A percentile compares a stretch with the other conserved stretches of the same genome.
These are phyloP conservation scores for Psilocybe mexicana DNA, from an alignment of 1,284 basidiomycete genomes.

Conservation along the genomic window DNA sequence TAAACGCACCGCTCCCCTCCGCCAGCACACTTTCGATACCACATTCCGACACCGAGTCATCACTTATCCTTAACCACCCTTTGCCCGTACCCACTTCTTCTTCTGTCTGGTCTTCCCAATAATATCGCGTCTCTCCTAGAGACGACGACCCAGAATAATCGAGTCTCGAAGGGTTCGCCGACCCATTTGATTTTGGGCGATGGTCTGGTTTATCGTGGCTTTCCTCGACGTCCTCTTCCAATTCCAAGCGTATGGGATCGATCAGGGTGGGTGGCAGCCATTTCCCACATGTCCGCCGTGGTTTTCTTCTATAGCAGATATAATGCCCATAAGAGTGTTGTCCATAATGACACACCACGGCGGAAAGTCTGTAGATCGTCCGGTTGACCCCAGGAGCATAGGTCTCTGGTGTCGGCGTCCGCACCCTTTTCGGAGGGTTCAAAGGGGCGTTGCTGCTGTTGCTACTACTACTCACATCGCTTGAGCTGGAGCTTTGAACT, in stretches of 20 bases:
- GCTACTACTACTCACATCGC: constrained; percentile 5
- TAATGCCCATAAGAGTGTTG: constrained; percentile 91
- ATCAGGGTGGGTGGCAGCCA: constrained; percentile 48
- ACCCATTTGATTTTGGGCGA: constrained; percentile 28
- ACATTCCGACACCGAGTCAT: constrained; percentile 80
- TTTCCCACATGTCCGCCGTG: constrained; percentile 39
- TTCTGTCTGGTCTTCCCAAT: constrained; percentile 36
- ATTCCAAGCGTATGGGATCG: constrained; percentile 44
- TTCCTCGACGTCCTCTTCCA: constrained; percentile 29
- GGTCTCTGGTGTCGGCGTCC: constrained; percentile 56
- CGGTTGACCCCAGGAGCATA: constrained; percentile 44
- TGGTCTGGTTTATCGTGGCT: not conserved
- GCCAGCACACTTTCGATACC: constrained; percentile 73
- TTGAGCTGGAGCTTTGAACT: constrained; percentile 3
- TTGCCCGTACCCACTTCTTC: constrained; percentile 39
- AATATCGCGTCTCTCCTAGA: constrained; percentile 24
- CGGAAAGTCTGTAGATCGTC: constrained; percentile 77
- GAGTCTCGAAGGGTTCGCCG: not conserved
- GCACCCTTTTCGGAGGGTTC: constrained; percentile 34
- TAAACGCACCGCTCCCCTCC: constrained; percentile 77
- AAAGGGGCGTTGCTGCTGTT: not conserved
- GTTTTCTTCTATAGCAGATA: constrained; percentile 85
- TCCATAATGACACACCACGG: constrained; percentile 89
- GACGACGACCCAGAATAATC: constrained; percentile 20
- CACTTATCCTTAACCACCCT: constrained; percentile 85